Evolutionary conservation across 306 rosid genomes (phyloP), one percentile per base, ranked within the genome.

Genomic region (Vigna angularis): DNA sequence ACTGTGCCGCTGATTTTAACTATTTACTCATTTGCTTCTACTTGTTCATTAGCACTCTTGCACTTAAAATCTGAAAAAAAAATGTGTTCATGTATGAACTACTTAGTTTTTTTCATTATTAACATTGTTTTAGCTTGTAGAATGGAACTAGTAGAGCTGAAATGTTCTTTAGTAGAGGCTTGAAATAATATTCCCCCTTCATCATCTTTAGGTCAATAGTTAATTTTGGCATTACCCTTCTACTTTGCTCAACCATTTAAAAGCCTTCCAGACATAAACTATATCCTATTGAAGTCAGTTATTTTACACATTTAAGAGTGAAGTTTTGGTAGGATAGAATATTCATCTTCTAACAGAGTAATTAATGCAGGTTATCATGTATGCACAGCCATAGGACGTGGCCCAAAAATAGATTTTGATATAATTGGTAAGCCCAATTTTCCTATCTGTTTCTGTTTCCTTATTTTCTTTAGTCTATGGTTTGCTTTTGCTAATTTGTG

Each of bases 361-460:
- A 63, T 86, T 55, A 73, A 83, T 87, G 85, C 90, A 95, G 98
- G 98, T 73, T 95, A 95, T 58, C 87, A 86, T 87, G 93, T 83
- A 22, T 95, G 98, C 87, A 79, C 85, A 55, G 10, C 91, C 84
- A 59, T 92, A 80, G 98, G 98, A 85, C 85, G 20, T 65, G 84
- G 86, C 79, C 50, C 86, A 34, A 85, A 85, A 67, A 81, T 78
- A 57, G 84, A 83, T 22, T 81, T 91, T 66, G 85, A 86, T 82
- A 70, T 89, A 72, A 81, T 89, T 59, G 98, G 98, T 95, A 78
- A 84, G 87, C 72, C 61, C 40, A 34, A 40, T 56, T 66, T 28
- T n/a, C 72, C 66, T 61, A 38, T 40, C 28, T 57, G 28, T 45
- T 59, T 48, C 59, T 68, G 80, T 62, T 70, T 57, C 66, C 77